A percentile compares a stretch with the other conserved stretches of the same genome.
phyloP scores from a whole-genome alignment of 805 yeast genomes.

The Hanseniaspora lachancei region DNA sequence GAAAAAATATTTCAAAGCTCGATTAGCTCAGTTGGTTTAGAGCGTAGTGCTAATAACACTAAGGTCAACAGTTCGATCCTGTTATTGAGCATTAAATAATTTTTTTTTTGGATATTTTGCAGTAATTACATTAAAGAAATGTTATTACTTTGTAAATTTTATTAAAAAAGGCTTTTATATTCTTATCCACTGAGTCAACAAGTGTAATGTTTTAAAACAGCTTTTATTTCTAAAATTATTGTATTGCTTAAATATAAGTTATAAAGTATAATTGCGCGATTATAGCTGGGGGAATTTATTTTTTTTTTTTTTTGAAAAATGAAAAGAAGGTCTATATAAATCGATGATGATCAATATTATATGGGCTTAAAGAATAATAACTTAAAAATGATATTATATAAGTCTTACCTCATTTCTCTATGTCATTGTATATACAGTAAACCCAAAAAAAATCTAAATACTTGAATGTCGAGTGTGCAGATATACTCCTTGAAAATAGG shows the following conservation, averaged over 20 bases:
- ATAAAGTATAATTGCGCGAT: neutral
- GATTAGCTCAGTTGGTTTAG: conserved; percentile 14
- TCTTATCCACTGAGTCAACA: neutral
- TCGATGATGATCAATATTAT: no score
- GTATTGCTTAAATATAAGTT: neutral
- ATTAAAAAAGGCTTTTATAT: no score
- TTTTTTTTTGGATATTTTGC: neutral
- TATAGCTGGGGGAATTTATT: neutral
- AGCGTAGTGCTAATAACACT: conserved; percentile 14
- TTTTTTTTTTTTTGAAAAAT: neutral
- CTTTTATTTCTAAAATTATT: neutral
- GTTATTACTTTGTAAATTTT: no score
- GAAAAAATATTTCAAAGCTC: conserved; percentile 2
- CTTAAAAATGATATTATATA: no score
- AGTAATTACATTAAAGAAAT: neutral
- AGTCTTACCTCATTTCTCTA: no score
- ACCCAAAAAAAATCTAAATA: neutral
- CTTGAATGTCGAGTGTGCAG: neutral
- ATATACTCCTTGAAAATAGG: neutral
- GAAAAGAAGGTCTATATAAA: neutral
- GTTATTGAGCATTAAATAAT: conserved; percentile 10
- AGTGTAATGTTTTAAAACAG: neutral
- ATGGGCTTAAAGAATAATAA: no score
- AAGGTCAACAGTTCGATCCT: conserved; percentile 14
- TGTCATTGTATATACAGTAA: no score